phyloP scores from a whole-genome alignment of 2,329 filamentous ascomycete genomes.

The Epichloe sylvatica region DNA sequence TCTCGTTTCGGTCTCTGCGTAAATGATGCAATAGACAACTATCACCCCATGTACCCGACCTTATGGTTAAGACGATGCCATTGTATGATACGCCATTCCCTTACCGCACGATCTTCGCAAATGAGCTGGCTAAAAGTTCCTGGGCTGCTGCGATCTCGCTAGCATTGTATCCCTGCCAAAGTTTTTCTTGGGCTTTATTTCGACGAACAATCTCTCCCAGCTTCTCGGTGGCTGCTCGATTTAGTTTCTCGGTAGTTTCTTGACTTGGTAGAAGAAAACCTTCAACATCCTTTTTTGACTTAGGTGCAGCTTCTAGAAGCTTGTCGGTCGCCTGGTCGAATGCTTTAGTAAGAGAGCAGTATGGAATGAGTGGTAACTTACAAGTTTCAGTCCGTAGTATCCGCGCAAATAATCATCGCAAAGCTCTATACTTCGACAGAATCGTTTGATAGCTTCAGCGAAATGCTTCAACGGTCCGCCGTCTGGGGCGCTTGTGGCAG shows the following conservation, averaged over 20 bases:
- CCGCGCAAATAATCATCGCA: slow-evolving; percentile 87
- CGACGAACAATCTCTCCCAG: slow-evolving; percentile 62
- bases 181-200: slow-evolving; percentile 42
- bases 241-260: slow-evolving; percentile 50
- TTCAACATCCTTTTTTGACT: slow-evolving; percentile 35
- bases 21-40: neutral
- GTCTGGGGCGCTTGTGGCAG: slow-evolving; percentile 32
- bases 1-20: neutral
- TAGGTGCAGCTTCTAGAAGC: slow-evolving; percentile 31
- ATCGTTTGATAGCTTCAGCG: slow-evolving; percentile 65
- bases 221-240: slow-evolving; percentile 59
- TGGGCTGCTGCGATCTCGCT: slow-evolving; percentile 59
- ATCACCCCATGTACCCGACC: neutral
- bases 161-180: slow-evolving; percentile 60
- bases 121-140: slow-evolving; percentile 47
- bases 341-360: slow-evolving; percentile 1
- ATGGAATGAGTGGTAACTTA: slow-evolving; percentile 23
- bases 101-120: slow-evolving; percentile 30
- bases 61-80: neutral
- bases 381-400: slow-evolving; percentile 79
- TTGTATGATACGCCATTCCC: too few species aligned
- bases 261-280: slow-evolving; percentile 40
- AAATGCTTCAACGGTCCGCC: slow-evolving; percentile 38
- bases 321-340: slow-evolving; percentile 33
- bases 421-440: slow-evolving; percentile 81